These are phyloP conservation scores for Moniliophthora roreri DNA, from an alignment of 1,284 basidiomycete genomes.

Conservation along the genomic window DNA sequence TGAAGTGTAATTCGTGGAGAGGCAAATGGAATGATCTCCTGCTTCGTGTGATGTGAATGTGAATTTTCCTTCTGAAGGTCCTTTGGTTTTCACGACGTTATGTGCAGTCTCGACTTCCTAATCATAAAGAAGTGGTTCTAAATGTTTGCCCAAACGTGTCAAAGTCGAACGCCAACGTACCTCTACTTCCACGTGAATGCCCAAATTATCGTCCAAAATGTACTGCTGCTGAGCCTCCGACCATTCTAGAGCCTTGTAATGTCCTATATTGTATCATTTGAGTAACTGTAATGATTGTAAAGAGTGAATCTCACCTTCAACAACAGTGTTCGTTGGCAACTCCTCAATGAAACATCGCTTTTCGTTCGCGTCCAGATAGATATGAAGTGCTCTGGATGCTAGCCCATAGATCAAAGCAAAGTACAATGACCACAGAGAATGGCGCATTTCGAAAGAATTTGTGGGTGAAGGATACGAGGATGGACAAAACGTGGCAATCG, in stretches of 20 bases:
- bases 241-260: slow-evolving; percentile 93
- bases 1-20: slow-evolving; percentile 84
- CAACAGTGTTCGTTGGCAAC: slow-evolving; percentile 94
- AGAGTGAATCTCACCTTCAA: slow-evolving; percentile 70
- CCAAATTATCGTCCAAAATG: slow-evolving; percentile 73
- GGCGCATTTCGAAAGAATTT: slow-evolving; percentile 1
- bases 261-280: slow-evolving; percentile 51
- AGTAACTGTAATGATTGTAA: neutral
- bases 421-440: neutral
- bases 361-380: slow-evolving; percentile 92
- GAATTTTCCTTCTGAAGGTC: slow-evolving; percentile 88
- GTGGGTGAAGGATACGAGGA: neutral
- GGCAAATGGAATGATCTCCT: slow-evolving; percentile 96
- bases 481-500: neutral
- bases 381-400: slow-evolving; percentile 67
- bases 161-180: slow-evolving; percentile 41
- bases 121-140: slow-evolving; percentile 7
- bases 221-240: slow-evolving; percentile 73
- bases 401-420: slow-evolving; percentile 8
- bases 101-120: slow-evolving; percentile 81
- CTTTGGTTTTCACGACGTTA: slow-evolving; percentile 83
- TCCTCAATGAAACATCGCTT: slow-evolving; percentile 97
- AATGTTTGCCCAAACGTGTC: neutral
- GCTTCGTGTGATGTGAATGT: slow-evolving; percentile 97
- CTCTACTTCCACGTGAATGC: slow-evolving; percentile 89